These are phyloP conservation scores for Erodium texanum DNA, from an alignment of 441 rosid species.

Conservation along the genomic window DNA sequence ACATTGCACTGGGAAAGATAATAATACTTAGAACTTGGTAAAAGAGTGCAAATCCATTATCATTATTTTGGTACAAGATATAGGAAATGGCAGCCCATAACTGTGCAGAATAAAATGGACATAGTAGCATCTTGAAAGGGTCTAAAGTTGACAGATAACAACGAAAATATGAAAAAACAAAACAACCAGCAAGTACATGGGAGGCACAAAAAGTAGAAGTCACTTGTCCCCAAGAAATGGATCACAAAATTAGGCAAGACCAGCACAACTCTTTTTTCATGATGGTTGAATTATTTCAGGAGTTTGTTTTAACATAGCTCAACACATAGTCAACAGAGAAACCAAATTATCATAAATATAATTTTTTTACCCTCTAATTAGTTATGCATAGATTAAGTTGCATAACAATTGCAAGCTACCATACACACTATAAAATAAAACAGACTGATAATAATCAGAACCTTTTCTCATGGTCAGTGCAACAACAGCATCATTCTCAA, in stretches of 20 bases:
- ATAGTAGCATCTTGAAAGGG: no score
- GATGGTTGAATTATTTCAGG: background rate
- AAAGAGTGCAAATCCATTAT: no score
- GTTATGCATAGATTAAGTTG: background rate
- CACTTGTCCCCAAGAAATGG: background rate
- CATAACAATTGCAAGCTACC: background rate
- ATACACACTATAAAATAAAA: slow-evolving; percentile 1
- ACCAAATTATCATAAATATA: background rate
- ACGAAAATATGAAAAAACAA: no score
- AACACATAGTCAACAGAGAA: background rate
- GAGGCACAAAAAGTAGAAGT: no score
- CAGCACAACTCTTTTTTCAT: background rate
- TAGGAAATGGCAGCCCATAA: no score
- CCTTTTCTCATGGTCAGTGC: slow-evolving; percentile 85
- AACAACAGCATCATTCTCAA: slow-evolving; percentile 91
- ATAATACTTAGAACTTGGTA: no score
- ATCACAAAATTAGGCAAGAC: background rate
- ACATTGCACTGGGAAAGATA: no score
- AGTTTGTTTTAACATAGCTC: slow-evolving; percentile 1
- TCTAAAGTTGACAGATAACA: no score
- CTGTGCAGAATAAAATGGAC: no score
- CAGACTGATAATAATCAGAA: slow-evolving; percentile 20
- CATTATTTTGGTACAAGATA: no score
- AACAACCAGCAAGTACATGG: no score
- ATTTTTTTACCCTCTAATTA: background rate